Conservation (phyloP, 108 stramenopile species). For the Skeletonema tropicum region DNA sequence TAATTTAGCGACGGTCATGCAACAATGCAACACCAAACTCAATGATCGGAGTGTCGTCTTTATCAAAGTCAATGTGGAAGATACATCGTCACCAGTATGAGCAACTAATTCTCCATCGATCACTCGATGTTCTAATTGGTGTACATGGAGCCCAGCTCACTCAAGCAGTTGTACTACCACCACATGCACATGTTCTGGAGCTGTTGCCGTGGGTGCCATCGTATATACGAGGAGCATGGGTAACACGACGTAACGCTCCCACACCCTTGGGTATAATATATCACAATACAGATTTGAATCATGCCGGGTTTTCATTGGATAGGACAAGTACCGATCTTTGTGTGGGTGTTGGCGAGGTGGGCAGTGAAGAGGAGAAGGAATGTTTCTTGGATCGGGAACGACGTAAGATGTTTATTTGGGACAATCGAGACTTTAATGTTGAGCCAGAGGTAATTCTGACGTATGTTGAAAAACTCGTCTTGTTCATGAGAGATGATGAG, state of each 20-base stretch:
- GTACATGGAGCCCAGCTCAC: constrained; percentile 41
- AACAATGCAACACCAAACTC: constrained; percentile 34
- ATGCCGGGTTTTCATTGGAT: constrained; percentile 46
- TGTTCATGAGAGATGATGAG: constrained; percentile 7
- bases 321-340: constrained; percentile 41
- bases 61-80: constrained; percentile 59
- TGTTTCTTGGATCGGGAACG: constrained; percentile 32
- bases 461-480: constrained; percentile 39
- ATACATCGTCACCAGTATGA: constrained; percentile 36
- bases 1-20: constrained; percentile 27
- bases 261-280: constrained; percentile 62
- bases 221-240: constrained; percentile 52
- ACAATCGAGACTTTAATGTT: constrained; percentile 41
- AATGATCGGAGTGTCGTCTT: constrained; percentile 37
- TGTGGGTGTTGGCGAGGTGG: constrained; percentile 19
- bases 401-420: constrained; percentile 37
- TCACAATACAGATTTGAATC: constrained; percentile 57
- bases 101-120: constrained; percentile 55
- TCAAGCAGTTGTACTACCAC: constrained; percentile 54
- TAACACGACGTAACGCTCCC: constrained; percentile 19
- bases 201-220: constrained; percentile 55
- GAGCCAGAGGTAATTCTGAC: constrained; percentile 18
- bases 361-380: constrained; percentile 19
- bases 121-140: constrained; percentile 56
- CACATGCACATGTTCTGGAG: constrained; percentile 51